phyloP scores from a whole-genome alignment of 2,329 filamentous ascomycete genomes.

The Fusarium subglutinans region DNA sequence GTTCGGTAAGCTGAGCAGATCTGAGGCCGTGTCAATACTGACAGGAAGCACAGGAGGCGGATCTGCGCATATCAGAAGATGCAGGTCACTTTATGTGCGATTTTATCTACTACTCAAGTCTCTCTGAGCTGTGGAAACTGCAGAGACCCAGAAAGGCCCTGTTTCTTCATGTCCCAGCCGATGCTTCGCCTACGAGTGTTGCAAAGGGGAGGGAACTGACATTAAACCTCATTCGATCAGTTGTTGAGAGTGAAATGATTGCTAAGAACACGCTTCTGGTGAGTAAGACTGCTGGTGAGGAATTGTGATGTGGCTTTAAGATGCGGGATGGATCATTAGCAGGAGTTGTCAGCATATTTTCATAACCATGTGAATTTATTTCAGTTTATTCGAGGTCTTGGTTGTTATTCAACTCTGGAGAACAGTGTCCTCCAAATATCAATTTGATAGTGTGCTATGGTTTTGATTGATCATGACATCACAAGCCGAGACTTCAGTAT shows the following conservation, averaged over 20 bases:
- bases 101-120: constrained; percentile 78
- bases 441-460: background rate
- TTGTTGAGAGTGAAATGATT: constrained; percentile 61
- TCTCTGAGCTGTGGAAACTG: constrained; percentile 65
- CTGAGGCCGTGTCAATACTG: background rate
- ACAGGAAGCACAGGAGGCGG: constrained; percentile 47
- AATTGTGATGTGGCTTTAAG: background rate
- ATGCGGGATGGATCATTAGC: background rate
- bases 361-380: background rate
- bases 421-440: too few relatives aligned
- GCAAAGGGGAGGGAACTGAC: constrained; percentile 61
- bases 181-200: constrained; percentile 60
- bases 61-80: constrained; percentile 71
- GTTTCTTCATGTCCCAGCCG: constrained; percentile 78
- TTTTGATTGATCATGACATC: constrained; percentile 12
- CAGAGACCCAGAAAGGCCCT: constrained; percentile 62
- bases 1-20: constrained; percentile 53
- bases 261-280: constrained; percentile 24
- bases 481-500: background rate
- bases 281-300: background rate
- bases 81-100: constrained; percentile 80
- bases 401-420: too few relatives aligned
- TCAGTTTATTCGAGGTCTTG: background rate
- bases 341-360: background rate
- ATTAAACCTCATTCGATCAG: constrained; percentile 64